Evolutionary conservation across 257 asterid species (phyloP).

Genomic region (Thymus mandschuricus): DNA sequence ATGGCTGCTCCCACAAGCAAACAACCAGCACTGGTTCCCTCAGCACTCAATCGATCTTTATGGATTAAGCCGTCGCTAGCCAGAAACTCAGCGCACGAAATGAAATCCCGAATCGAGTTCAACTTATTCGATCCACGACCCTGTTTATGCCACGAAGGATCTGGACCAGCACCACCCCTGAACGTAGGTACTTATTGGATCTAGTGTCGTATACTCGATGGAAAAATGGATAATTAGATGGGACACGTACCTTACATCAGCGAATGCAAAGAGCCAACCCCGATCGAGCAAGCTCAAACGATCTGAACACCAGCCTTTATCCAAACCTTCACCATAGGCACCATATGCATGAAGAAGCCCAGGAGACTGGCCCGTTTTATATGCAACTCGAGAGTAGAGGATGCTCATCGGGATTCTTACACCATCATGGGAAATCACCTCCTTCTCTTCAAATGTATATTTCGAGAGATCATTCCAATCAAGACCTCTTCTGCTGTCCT

Average conservation of each 20-base stretch:
- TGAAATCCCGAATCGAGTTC: conserved; percentile 71
- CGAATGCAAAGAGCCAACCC: conserved; percentile 94
- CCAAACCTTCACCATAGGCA: conserved; percentile 83
- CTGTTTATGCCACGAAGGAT: conserved; percentile 72
- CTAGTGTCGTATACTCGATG: too few relatives aligned
- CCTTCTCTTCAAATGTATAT: conserved; percentile 69
- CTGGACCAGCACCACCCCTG: conserved; percentile 88
- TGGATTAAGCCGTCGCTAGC: conserved; percentile 60
- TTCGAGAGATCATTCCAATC: conserved; percentile 49
- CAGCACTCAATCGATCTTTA: conserved; percentile 58
- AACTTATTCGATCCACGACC: conserved; percentile 78
- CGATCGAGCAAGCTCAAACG: conserved; percentile 85
- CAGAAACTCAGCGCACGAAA: conserved; percentile 70
- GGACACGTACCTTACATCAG: conserved; percentile 79
- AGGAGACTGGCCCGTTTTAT: conserved; percentile 66
- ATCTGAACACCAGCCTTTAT: conserved; percentile 89
- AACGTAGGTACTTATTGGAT: too few relatives aligned
- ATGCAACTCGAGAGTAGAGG: conserved; percentile 59
- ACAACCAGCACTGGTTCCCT: conserved; percentile 85
- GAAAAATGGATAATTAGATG: not conserved
- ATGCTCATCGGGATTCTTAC: conserved; percentile 73
- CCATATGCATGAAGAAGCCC: conserved; percentile 94
- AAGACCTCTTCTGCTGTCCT: conserved; percentile 30
- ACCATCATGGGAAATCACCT: conserved; percentile 77
- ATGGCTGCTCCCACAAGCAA: conserved; percentile 85